A percentile compares a stretch with the other conserved stretches of the same genome.
Conservation (phyloP, 352 stramenopile species). For the Phytophthora syringae region DNA sequence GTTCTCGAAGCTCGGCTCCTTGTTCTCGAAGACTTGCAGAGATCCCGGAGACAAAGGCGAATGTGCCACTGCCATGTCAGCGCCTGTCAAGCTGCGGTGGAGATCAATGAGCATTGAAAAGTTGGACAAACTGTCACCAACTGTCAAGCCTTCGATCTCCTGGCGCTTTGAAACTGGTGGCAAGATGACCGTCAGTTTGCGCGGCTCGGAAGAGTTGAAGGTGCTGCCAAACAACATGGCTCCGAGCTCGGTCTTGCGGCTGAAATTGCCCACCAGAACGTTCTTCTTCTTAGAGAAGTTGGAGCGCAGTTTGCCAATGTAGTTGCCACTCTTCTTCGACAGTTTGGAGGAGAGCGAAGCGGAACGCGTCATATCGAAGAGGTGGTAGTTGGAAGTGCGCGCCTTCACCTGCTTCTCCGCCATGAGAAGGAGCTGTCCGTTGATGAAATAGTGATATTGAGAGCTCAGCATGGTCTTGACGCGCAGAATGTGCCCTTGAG, state of each 20-base stretch:
- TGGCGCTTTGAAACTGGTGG: constrained; percentile 55
- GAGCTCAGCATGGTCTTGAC: constrained; percentile 65
- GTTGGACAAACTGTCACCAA: constrained; percentile 46
- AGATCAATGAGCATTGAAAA: constrained; percentile 70
- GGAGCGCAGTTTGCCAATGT: constrained; percentile 86
- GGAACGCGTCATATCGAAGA: constrained; percentile 88
- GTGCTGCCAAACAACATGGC: constrained; percentile 70
- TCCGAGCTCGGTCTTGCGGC: constrained; percentile 76
- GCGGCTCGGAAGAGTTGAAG: constrained; percentile 57
- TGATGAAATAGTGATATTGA: constrained; percentile 73
- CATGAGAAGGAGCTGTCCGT: constrained; percentile 64
- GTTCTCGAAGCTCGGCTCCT: constrained; percentile 76
- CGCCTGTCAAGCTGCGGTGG: constrained; percentile 30
- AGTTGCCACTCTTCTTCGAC: constrained; percentile 91
- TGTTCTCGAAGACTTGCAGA: constrained; percentile 72
- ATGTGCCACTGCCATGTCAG: constrained; percentile 31
- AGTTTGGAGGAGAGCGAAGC: constrained; percentile 51
- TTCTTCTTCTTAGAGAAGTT: constrained; percentile 82
- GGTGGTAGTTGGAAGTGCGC: constrained; percentile 84
- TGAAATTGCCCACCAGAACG: constrained; percentile 72
- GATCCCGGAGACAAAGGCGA: constrained; percentile 23
- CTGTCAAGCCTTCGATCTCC: constrained; percentile 56
- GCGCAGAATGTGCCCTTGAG: constrained; percentile 52
- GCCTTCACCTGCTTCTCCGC: constrained; percentile 76
- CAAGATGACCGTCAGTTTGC: constrained; percentile 51